A percentile compares a stretch with the other conserved stretches of the same genome.
These are phyloP conservation scores for Candida nanaspora DNA, from an alignment of 805 yeast species.

Conservation along the genomic window DNA sequence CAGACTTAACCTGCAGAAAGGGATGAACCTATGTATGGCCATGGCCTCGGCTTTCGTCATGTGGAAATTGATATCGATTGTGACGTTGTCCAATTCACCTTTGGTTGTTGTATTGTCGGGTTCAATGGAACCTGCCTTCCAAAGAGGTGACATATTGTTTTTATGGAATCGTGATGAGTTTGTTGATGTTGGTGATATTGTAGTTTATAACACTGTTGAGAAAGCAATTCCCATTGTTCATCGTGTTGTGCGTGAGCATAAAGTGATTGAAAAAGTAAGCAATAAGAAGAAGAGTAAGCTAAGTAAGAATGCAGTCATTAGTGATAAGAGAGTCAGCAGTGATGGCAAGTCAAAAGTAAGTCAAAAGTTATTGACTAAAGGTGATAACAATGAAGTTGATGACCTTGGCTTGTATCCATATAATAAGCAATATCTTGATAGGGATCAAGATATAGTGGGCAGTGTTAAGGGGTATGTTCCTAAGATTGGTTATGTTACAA, in stretches of 20 bases:
- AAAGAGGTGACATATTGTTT: slow-evolving; percentile 90
- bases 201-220: slow-evolving; percentile 78
- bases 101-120: slow-evolving; percentile 96
- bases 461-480: slow-evolving; percentile 93
- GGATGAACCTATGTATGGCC: slow-evolving; percentile 68
- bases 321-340: slow-evolving; percentile 2
- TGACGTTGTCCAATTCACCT: slow-evolving; percentile 83
- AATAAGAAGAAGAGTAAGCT: slow-evolving; percentile 10
- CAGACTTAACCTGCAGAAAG: slow-evolving; percentile 29
- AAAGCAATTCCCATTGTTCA: slow-evolving; percentile 94
- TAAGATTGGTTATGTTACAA: slow-evolving; percentile 82
- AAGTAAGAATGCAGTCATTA: slow-evolving; percentile 5
- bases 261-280: slow-evolving; percentile 19
- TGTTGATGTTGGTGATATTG: slow-evolving; percentile 83
- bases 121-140: slow-evolving; percentile 99
- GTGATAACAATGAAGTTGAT: slow-evolving; percentile 91
- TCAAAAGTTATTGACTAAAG: slow-evolving; percentile 83
- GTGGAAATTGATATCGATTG: slow-evolving; percentile 76
- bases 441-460: slow-evolving; percentile 75
- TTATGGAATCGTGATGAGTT: slow-evolving; percentile 75
- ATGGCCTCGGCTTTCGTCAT: slow-evolving; percentile 85
- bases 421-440: slow-evolving; percentile 68
- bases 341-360: slow-evolving; percentile 16
- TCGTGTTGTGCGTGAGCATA: slow-evolving; percentile 85
- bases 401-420: slow-evolving; percentile 81